A percentile compares a stretch with the other conserved stretches of the same genome.
These are phyloP conservation scores for Chrysochromulina tobinii DNA, from an alignment of 78 protist species.

Conservation along the genomic window DNA sequence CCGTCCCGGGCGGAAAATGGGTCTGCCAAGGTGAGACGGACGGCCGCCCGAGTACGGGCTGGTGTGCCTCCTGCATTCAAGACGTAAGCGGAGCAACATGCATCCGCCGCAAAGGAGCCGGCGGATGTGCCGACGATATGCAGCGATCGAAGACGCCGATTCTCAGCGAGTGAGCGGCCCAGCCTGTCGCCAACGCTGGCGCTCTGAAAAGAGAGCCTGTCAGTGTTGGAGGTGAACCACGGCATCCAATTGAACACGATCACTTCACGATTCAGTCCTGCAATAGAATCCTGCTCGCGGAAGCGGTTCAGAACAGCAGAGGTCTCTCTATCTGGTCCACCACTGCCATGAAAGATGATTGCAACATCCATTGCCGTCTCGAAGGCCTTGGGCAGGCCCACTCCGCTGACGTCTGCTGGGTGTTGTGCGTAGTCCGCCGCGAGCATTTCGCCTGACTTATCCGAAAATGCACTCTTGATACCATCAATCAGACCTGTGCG, in stretches of 20 bases:
- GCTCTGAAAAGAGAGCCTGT: no score
- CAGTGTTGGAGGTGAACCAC: background rate
- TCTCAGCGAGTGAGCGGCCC: background rate
- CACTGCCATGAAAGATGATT: background rate
- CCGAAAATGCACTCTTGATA: no score
- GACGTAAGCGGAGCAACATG: background rate
- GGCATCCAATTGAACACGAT: background rate
- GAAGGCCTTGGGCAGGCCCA: no score
- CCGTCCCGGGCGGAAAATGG: background rate
- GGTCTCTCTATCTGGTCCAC: background rate
- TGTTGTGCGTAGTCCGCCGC: no score
- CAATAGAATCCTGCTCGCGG: background rate
- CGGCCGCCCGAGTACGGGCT: background rate
- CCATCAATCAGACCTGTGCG: no score
- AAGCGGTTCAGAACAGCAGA: background rate
- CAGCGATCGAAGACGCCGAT: background rate
- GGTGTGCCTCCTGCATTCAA: background rate
- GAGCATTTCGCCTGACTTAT: no score
- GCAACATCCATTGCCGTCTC: no score
- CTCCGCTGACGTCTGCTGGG: no score
- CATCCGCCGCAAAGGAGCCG: background rate
- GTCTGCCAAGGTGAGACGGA: background rate
- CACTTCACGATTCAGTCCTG: background rate
- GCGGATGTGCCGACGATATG: background rate
- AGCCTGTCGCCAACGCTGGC: background rate